A percentile compares a stretch with the other conserved stretches of the same genome.
Evolutionary conservation across 345 rosid species (phyloP).

Genomic region (Abelmoschus esculentus): DNA sequence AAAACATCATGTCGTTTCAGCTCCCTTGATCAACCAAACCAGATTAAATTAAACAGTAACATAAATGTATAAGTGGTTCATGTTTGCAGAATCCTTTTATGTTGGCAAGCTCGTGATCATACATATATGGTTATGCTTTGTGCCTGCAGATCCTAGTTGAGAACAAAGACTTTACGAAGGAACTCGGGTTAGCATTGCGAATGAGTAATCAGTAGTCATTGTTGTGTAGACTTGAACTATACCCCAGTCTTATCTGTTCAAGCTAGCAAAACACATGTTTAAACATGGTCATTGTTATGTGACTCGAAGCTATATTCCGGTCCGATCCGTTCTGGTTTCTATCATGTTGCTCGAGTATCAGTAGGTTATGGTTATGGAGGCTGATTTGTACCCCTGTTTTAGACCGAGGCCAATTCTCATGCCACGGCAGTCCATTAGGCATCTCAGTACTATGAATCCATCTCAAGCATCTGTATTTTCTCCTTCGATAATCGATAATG

Average conservation of each 20-base stretch:
- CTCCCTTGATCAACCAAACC: background rate
- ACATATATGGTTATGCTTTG: background rate
- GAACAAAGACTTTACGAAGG: slow-evolving; percentile 80
- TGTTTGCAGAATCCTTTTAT: background rate
- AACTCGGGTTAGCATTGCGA: slow-evolving; percentile 45
- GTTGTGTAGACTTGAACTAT: no score
- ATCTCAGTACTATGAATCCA: no score
- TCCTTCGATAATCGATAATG: no score
- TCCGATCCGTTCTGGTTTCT: background rate
- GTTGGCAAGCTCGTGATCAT: no score
- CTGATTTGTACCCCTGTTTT: background rate
- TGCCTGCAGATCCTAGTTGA: slow-evolving; percentile 42
- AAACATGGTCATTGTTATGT: background rate
- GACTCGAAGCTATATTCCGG: background rate
- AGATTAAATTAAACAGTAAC: background rate
- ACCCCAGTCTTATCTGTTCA: no score
- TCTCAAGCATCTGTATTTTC: no score
- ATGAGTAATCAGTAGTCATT: slow-evolving; percentile 12
- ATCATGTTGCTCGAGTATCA: background rate
- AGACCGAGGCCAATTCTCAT: background rate
- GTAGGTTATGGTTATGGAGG: background rate
- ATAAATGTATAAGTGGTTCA: background rate
- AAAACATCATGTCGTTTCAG: background rate
- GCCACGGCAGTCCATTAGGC: background rate
- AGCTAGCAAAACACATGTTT: no score